phyloP scores from a whole-genome alignment of 139 green algal species.

The Zygnema circumcarinatum region DNA sequence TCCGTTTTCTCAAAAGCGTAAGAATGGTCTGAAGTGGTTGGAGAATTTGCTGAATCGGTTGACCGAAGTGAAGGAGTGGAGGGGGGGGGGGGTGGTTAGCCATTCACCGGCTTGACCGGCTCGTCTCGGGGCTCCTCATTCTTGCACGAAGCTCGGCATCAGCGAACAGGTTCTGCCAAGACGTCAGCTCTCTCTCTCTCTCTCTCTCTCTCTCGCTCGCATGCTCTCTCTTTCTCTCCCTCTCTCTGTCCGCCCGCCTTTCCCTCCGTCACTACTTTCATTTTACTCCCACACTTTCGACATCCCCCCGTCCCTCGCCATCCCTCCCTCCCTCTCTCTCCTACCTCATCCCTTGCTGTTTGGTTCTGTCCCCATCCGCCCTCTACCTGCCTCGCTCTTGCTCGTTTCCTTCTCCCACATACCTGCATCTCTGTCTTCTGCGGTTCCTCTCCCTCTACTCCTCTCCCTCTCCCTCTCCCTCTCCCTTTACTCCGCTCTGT shows the following conservation, averaged over 20 bases:
- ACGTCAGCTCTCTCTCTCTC: slow-evolving; percentile 12
- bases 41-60: too few species aligned
- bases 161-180: slow-evolving; percentile 68
- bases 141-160: slow-evolving; percentile 71
- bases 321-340: background rate
- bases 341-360: background rate
- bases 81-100: slow-evolving; percentile 21
- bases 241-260: background rate
- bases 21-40: too few species aligned
- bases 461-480: slow-evolving; percentile 41
- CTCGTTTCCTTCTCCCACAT: too few species aligned
- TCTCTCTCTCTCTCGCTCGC: slow-evolving; percentile 28
- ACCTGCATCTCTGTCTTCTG: too few species aligned
- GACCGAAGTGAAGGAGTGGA: too few species aligned
- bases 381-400: background rate
- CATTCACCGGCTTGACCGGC: slow-evolving; percentile 85
- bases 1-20: too few species aligned
- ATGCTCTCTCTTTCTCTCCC: background rate
- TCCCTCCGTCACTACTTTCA: background rate
- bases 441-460: slow-evolving; percentile 28
- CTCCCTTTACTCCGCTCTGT: background rate
- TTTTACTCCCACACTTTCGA: background rate
- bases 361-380: background rate
- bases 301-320: background rate
- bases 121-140: slow-evolving; percentile 86